Evolutionary conservation across 148 eudicot species (phyloP).

Genomic region (Linanthus parryae): DNA sequence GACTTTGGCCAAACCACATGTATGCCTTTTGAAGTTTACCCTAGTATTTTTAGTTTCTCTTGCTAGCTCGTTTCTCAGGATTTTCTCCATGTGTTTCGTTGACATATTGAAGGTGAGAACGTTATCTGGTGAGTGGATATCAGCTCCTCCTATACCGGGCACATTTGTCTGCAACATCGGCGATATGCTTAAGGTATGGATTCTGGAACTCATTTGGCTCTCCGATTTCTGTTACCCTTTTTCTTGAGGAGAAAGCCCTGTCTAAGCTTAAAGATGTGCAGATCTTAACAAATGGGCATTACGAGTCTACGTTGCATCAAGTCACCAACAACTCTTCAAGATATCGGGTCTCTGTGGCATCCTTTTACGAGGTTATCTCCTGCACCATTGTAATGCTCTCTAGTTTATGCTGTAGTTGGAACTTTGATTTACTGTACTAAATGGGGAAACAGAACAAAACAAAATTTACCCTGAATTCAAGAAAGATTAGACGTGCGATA

Average conservation of each 20-base stretch:
- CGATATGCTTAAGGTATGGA: conserved; percentile 94
- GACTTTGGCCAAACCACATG: too few species aligned
- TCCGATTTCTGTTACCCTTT: background rate
- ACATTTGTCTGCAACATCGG: conserved; percentile 95
- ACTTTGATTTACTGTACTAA: too few species aligned
- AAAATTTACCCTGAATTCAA: too few species aligned
- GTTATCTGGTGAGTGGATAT: conserved; percentile 92
- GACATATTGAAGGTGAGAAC: conserved; percentile 63
- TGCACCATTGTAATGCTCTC: too few species aligned
- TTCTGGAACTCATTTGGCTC: conserved; percentile 5
- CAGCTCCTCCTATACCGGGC: conserved; percentile 86
- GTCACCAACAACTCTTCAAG: conserved; percentile 64
- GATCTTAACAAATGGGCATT: conserved; percentile 82
- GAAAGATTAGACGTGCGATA: too few species aligned
- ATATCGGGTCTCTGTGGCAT: conserved; percentile 75
- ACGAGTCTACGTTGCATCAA: conserved; percentile 83
- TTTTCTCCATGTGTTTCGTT: too few species aligned
- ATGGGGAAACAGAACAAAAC: too few species aligned
- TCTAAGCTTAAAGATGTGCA: conserved; percentile 21
- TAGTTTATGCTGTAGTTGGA: too few species aligned
- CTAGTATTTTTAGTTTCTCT: too few species aligned
- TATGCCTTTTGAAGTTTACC: too few species aligned
- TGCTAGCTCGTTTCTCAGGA: too few species aligned
- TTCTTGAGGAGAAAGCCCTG: background rate
- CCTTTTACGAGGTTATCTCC: conserved; percentile 79